Evolutionary conservation across 441 rosid species (phyloP), one percentile per base, ranked within the genome.

Genomic region (Melastoma candidum): DNA sequence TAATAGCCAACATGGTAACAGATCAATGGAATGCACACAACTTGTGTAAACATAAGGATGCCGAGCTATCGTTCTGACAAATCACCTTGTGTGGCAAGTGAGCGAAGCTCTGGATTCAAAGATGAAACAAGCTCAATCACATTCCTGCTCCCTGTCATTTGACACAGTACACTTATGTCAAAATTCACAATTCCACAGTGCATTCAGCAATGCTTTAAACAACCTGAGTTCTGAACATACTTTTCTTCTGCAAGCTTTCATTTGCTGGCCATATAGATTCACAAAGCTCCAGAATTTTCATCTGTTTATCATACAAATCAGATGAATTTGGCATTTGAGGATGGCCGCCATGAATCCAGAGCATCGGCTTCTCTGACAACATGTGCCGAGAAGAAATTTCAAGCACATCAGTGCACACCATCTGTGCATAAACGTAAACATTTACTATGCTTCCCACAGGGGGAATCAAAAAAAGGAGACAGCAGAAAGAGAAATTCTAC

Each of bases 321-420:
- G 77, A 70, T 59, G 87, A 82, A 51, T 72, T 64, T 46, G 97
- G 96, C 54, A 76, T 66, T 56, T 74, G 67, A 44, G 99, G 97
- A 76, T 90, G 99, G 60, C 99, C 99, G 14, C 96, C 97, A 70
- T 83, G 74, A 73, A 77, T 74, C 99, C 97, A 94, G 36, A 94
- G 77, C 78, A 89, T 72, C 51, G 94, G 80, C 74, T 69, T 87
- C 61, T 82, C 79, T 25, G 84, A 68, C 55, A 58, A 56, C 48
- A 73, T 73, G 57, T 26, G 70, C 71, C 69, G 69, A 58, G 68
- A 54, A 62, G 76, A 76, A 61, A 64, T 64, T 64, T 71, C 63
- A 63, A 65, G 77, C 26, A 83, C 70, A 71, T 75, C 77, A 72
- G 68, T 73, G 68, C 73, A 71, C 66, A 67, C 84, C 78, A 71